phyloP scores from a whole-genome alignment of 148 eudicot genomes.

The Linanthus parryae region DNA sequence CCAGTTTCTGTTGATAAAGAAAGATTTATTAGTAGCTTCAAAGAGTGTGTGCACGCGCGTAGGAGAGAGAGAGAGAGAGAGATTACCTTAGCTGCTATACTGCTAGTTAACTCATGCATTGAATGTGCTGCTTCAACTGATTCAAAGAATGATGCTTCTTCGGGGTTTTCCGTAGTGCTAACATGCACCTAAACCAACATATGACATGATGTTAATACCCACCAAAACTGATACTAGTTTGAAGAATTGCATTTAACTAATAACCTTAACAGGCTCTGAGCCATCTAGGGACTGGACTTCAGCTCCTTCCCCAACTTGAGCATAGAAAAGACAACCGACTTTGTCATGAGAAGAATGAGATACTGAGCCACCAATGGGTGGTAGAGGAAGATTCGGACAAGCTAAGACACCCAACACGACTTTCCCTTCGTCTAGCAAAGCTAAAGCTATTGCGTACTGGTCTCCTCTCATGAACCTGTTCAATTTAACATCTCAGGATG shows the following conservation, averaged over 20 bases:
- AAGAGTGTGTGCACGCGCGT: too few species aligned
- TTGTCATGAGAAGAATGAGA: slow-evolving; percentile 27
- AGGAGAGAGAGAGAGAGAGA: neutral
- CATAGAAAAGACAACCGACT: slow-evolving; percentile 82
- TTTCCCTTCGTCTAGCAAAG: slow-evolving; percentile 81
- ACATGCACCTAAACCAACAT: slow-evolving; percentile 94
- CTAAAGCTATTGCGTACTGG: slow-evolving; percentile 97
- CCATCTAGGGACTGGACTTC: slow-evolving; percentile 78
- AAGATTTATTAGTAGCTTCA: slow-evolving; percentile 1
- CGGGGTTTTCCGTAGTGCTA: slow-evolving; percentile 63
- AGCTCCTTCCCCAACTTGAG: slow-evolving; percentile 75
- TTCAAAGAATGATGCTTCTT: slow-evolving; percentile 94
- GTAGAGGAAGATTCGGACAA: slow-evolving; percentile 89
- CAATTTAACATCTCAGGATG: too few species aligned
- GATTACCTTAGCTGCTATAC: slow-evolving; percentile 75
- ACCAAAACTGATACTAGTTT: too few species aligned
- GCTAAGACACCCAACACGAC: slow-evolving; percentile 91
- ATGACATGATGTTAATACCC: too few species aligned
- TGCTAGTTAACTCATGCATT: slow-evolving; percentile 65
- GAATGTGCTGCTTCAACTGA: slow-evolving; percentile 96
- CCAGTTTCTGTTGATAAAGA: slow-evolving; percentile 58
- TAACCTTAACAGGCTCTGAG: slow-evolving; percentile 58
- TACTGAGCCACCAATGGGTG: slow-evolving; percentile 31
- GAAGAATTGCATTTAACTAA: too few species aligned
- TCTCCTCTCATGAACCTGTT: slow-evolving; percentile 80